phyloP scores from a whole-genome alignment of 2,329 filamentous ascomycete species.

The Ilyonectria mors-panacis region DNA sequence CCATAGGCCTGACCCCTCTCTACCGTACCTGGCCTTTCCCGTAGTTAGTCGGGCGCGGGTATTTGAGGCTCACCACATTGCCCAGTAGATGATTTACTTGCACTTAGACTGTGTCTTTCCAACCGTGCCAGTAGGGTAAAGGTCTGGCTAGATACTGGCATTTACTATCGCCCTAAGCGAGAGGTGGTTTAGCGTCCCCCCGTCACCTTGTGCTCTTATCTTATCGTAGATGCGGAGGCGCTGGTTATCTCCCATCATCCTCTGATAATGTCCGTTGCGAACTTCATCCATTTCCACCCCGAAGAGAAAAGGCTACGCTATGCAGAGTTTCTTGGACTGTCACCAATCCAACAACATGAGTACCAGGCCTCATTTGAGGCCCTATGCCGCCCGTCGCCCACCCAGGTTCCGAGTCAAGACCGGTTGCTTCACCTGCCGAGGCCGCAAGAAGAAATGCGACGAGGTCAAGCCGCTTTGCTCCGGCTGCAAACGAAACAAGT shows the following conservation, averaged over 20 bases:
- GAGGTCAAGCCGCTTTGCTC: slow-evolving; percentile 54
- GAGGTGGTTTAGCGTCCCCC: neutral
- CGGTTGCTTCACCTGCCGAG: slow-evolving; percentile 58
- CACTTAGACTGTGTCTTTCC: neutral
- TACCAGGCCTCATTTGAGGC: neutral
- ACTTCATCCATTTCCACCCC: neutral
- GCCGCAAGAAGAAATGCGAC: slow-evolving; percentile 60
- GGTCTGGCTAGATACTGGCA: neutral
- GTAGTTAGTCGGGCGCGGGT: too few species aligned
- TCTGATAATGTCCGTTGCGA: neutral
- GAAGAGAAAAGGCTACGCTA: neutral
- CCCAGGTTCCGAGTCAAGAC: slow-evolving; percentile 32
- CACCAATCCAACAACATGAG: neutral
- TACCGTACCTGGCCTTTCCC: too few species aligned
- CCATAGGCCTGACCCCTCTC: too few species aligned
- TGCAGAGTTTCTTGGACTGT: neutral
- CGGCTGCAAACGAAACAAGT: slow-evolving; percentile 49
- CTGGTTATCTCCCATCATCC: neutral
- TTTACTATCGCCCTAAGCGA: neutral
- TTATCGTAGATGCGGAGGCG: neutral
- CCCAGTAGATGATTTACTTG: too few species aligned
- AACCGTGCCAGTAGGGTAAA: neutral
- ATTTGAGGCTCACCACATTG: too few species aligned
- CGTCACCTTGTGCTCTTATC: neutral
- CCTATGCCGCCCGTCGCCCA: slow-evolving; percentile 1